Evolutionary conservation across 139 green algal genomes (phyloP), one percentile per base, ranked within the genome.

Genomic region (Haematococcus lacustris): DNA sequence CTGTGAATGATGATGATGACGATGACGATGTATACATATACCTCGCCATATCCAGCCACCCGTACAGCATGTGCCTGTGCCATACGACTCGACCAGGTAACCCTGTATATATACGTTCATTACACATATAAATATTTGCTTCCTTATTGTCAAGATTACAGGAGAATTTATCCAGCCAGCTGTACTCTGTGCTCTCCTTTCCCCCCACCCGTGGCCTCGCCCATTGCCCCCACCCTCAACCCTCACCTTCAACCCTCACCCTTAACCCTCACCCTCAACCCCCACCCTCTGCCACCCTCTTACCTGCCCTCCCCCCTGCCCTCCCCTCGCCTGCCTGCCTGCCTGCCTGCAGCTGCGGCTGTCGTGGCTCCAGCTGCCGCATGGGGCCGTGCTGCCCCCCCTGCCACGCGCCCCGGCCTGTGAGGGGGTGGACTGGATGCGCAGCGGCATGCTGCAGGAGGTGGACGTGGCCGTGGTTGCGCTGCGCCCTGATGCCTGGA

Each of bases 401-500:
- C 33, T 47, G 67, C 67, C 7, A 23, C 32, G 34, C 13, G 7
- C 17, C 30, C 35, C 47, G 3, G 51, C 38, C 23, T 77, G 71
- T 38, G 71, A 77, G 64, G 71, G 71, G 3, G 50, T 30, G 7
- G 71, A 77, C 62, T 77, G 71, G 34, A 28, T 66, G 40, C 71
- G 63, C 25, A 77, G 71, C 62, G 30, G 47, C 41, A 72, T 72
- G 33, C 41, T 64, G 32, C 32, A 33, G 21, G 67, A 72, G 43
- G 17, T 74, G 69, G 53, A 66, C 26, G 35, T 74, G 51, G 43
- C 73, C 0, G 59, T 53, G 1, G 57, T 65, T 1, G 50, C 63
- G 25, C n/a, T 80, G 33, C 28, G 66, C 0, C 78, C 78, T 3
- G 65, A 77, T 50, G 69, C 65, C 7, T 80, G 73, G 78, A 64